Evolutionary conservation across 1,139 yeast species (phyloP), one percentile per base, ranked within the genome.

Genomic region (Eremothecium cymbalariae): DNA sequence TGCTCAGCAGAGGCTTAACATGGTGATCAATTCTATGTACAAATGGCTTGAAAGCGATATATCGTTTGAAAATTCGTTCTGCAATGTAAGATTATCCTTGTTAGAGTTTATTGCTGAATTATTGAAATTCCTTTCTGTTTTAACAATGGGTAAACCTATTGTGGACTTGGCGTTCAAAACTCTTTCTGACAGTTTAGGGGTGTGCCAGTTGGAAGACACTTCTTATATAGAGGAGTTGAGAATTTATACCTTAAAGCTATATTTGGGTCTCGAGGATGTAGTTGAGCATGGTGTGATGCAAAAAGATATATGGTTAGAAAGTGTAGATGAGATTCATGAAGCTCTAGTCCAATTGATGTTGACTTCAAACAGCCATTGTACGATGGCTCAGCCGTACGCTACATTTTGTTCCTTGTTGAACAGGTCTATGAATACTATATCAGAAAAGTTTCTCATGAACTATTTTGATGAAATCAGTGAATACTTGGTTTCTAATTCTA

Each of bases 1-100:
- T 15, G 74, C 82, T 8, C 64, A 68, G 2, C 84, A 76, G 45
- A 67, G 86, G 46, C 57, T 80, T 28, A 66, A 65, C 28, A 74
- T 79, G 83, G 60, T 77, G 11, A 44, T 81, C 8, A 68, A 63
- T 26, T 68, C 71, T 11, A 47, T 82, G 3, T 53, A 61, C 4
- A 55, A 57, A 18, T 78, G 84, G 82, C 51, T 78, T 18, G 83
- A 77, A 22, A 66, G 77, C 13, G 82, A 75, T 18, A 49, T 67
- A 28, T 74, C 81, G 1, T 80, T 72, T 53, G 85, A 77, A 18
- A 59, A 63, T 0, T 67, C 60, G 7, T 81, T 79, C 42, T 48
- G 62, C 11, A 53, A 63, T 4, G 53, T 76, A 29, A 65, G 93
- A 48, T 55, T 74, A 17, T 72, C 68, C 30, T 47, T 80, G 18